These are phyloP conservation scores for Macadamia integrifolia DNA, from an alignment of 164 flowering plant species.

Conservation along the genomic window DNA sequence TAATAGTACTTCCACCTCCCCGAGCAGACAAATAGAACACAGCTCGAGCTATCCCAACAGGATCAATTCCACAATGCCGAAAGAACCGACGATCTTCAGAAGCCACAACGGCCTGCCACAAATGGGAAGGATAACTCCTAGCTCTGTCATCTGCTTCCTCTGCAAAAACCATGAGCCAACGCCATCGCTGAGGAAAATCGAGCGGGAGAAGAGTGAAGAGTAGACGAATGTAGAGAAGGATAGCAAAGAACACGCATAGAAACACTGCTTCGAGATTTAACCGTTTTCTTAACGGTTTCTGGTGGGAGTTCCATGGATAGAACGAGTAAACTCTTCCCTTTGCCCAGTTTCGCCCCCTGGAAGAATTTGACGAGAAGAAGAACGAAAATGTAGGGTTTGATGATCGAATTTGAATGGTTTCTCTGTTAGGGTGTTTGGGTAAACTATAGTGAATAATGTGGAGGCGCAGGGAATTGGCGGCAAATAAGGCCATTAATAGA, in stretches of 20 bases:
- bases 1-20: conserved; percentile 52
- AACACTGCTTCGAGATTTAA: conserved; percentile 14
- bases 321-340: conserved; percentile 3
- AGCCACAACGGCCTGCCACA: conserved; percentile 36
- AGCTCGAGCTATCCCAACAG: conserved; percentile 36
- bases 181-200: conserved; percentile 33
- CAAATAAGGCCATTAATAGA: too few relatives aligned
- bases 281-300: background rate
- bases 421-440: background rate
- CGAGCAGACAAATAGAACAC: conserved; percentile 27
- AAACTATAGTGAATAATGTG: background rate
- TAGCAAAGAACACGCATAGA: conserved; percentile 13
- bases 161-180: conserved; percentile 21
- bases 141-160: conserved; percentile 23
- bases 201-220: conserved; percentile 23
- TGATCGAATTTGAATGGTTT: background rate
- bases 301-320: conserved; percentile 1
- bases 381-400: background rate
- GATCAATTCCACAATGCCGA: conserved; percentile 38
- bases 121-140: conserved; percentile 25
- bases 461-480: too few relatives aligned
- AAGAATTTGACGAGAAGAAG: background rate
- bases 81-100: conserved; percentile 44
- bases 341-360: background rate
- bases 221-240: conserved; percentile 24